Base-by-base conservation (phyloP, 1,284 basidiomycete species). In the Trichosporon sp. region DNA sequence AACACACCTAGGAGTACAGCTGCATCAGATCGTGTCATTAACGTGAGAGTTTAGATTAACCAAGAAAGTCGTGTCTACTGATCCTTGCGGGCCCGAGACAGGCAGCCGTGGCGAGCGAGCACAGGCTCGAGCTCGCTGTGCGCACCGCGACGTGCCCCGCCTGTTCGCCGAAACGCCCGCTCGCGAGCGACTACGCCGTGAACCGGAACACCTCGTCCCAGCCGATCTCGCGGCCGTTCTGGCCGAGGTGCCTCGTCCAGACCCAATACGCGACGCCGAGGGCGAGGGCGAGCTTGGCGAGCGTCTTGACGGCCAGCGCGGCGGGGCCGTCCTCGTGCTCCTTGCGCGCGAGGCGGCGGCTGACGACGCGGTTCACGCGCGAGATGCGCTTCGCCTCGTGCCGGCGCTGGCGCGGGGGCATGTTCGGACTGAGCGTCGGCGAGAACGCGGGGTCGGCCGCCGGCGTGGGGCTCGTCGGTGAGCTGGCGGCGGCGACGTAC, bases 351-450 rank as follows among this genome's bases (percentile, higher is more conserved):
- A 73, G 67, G 8, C 69, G 67, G 2, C 65, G 62, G 12, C 71
- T 75, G 15, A 75, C 69, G 29, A 71, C 76, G 63, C 73, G 65
- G 70, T 75, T 76, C 53, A 75, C 73, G 56, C 68, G 67, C 11
- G 70, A 75, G 32, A 74, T 75, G 65, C 67, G 71, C 15, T 38
- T 70, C 44, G 60, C 35, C 13, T 60, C 56, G 27, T 60, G 56
- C 29, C 56, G 27, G 4, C 56, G 13, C 29, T 31, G 56, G 6
- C 56, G 13, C 18, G 56, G 56, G 27, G 56, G 56, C 27, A 60
- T 29, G 56, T 60, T 60, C 18, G 56, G 56, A 15, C 29, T 32
- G 29, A 60, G 56, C 27, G 38, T 34, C 25, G 51, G 38, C 56
- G 35, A 18, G 27, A 32, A n/a, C 0, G 27, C 56, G 21, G 47